Conservation (phyloP, 2,329 filamentous ascomycete species). For the Lasiodiplodia sp. region DNA sequence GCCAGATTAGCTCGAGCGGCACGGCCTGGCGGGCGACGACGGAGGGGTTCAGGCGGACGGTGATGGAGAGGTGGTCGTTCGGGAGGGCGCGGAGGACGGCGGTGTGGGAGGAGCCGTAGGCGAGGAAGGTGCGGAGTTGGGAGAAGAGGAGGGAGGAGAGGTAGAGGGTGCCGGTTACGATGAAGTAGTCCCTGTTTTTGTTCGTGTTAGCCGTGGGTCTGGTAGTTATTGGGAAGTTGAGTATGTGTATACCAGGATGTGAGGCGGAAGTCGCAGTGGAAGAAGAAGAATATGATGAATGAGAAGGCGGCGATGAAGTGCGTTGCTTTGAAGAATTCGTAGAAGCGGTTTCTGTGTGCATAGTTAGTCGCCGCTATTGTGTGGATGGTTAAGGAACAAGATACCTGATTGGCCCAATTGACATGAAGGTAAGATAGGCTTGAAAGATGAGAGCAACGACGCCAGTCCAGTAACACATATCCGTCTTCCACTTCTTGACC, state of each 20-base stretch:
- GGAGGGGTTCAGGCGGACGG: conserved; percentile 42
- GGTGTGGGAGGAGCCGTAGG: conserved; percentile 56
- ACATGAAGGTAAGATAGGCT: conserved; percentile 63
- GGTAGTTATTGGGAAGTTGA: too few species aligned
- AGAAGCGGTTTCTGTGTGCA: conserved; percentile 57
- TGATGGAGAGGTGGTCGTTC: conserved; percentile 55
- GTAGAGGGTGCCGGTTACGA: conserved; percentile 63
- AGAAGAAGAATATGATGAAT: conserved; percentile 67
- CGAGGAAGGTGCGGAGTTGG: conserved; percentile 56
- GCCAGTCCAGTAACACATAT: conserved; percentile 63
- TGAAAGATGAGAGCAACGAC: conserved; percentile 62
- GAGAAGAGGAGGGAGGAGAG: conserved; percentile 55
- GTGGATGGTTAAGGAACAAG: conserved; percentile 19
- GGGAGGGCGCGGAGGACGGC: conserved; percentile 53
- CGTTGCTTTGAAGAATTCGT: conserved; percentile 68
- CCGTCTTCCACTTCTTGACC: conserved; percentile 53
- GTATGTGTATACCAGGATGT: conserved; percentile 63
- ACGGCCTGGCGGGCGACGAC: conserved; percentile 37
- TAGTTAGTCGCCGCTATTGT: background rate
- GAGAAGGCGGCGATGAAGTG: conserved; percentile 61
- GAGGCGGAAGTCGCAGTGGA: conserved; percentile 64
- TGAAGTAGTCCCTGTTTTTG: conserved; percentile 63
- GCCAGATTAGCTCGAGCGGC: conserved; percentile 52
- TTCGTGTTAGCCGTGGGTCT: conserved; percentile 2
- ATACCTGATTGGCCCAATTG: conserved; percentile 59